Evolutionary conservation across 2,329 filamentous ascomycete species (phyloP), one percentile per base, ranked within the genome.

Genomic region (Fusarium pseudonygamai): DNA sequence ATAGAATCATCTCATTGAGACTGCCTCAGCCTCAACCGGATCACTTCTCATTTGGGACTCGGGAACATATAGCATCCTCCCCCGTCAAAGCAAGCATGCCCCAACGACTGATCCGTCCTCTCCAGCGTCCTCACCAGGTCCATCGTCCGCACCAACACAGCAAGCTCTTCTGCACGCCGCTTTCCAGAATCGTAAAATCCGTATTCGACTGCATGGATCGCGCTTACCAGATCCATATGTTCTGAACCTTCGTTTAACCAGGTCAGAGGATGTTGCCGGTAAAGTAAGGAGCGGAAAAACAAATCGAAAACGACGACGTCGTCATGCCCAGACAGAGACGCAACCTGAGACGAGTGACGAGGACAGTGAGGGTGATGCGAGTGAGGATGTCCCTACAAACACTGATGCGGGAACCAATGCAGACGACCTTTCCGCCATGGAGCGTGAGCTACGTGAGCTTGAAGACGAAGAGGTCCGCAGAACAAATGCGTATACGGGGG

Each of bases 401-500:
- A 72, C 67, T 4, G 65, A 67, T 5, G 73, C 74, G 8, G 71
- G 58, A 11, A 56, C 43, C 30, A 40, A 61, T 7, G 59, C 30
- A 2, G 60, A 68, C 7, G 68, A 71, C 12, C 59, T 70, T n/a
- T 83, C 84, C 13, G 79, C 79, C 6, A 80, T 82, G 72, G 83
- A 85, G 58, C 78, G 78, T 40, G 84, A 86, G 75, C 73, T 84
- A 32, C 81, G 80, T 10, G 84, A 88, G 73, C 77, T 85, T 14
- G 84, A 88, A 63, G 86, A 90, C 66, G 85, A 87, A 43, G 80
- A 87, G 34, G 87, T 92, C 30, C 87, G 89, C 13, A 78, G 79
- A 5, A 89, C 86, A 11, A 93, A 93, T 74, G 90, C 91, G 9
- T 93, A 93, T 75, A 82, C 87, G 0, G 91, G 92, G 10, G 90